Percentiles rank a stretch among this genome's conserved stretches.
These are phyloP conservation scores for Penicillium sp. DNA, from an alignment of 2,329 filamentous ascomycete species.

Conservation along the genomic window DNA sequence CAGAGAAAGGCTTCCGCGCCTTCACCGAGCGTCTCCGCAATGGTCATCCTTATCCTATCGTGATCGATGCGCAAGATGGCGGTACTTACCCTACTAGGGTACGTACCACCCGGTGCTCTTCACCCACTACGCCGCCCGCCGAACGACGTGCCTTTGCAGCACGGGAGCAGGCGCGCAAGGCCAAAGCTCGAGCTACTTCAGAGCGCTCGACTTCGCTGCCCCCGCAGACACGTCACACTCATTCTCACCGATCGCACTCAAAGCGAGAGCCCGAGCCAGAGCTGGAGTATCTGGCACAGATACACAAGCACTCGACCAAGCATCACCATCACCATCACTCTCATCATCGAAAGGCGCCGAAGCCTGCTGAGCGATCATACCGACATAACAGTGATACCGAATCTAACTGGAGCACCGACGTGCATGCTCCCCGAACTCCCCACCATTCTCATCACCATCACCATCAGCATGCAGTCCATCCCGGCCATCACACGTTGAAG, in stretches of 20 bases:
- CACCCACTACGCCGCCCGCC: conserved; percentile 6
- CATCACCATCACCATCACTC: too few species aligned
- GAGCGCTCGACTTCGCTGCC: neutral
- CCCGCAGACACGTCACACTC: neutral
- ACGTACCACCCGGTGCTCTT: conserved; percentile 10
- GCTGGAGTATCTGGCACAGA: neutral
- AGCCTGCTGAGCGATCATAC: neutral
- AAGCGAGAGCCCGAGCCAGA: neutral
- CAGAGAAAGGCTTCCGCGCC: neutral
- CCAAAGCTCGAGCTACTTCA: neutral
- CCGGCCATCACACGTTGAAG: neutral
- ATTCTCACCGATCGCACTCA: neutral
- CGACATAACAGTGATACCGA: neutral
- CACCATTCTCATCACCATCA: neutral
- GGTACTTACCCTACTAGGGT: neutral
- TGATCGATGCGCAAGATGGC: neutral
- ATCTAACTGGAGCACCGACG: neutral
- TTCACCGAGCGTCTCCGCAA: neutral
- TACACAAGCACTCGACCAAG: neutral
- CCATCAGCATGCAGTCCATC: neutral
- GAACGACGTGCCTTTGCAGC: conserved; percentile 7
- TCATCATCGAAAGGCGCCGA: neutral
- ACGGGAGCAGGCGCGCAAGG: neutral
- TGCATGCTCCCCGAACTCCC: neutral
- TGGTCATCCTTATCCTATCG: neutral